phyloP scores from a whole-genome alignment of 2,329 filamentous ascomycete genomes.

The Aureobasidium vineae region DNA sequence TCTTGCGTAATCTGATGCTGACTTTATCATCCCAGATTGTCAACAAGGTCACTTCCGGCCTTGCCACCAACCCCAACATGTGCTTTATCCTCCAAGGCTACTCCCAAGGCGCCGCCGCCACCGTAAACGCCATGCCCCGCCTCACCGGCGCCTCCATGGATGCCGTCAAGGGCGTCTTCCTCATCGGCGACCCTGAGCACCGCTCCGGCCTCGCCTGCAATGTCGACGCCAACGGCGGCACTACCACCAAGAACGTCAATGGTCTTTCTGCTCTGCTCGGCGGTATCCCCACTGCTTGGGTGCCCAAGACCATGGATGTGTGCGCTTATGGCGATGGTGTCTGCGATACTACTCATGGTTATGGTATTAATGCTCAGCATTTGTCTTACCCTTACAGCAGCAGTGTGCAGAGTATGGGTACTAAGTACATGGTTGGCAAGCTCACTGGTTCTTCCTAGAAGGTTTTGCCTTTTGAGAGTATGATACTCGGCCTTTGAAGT shows the following conservation, averaged over 20 bases:
- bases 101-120: conserved; percentile 41
- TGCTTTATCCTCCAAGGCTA: conserved; percentile 44
- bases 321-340: conserved; percentile 42
- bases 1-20: background rate
- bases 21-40: conserved; percentile 33
- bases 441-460: conserved; percentile 22
- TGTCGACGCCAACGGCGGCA: conserved; percentile 40
- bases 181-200: conserved; percentile 41
- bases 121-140: conserved; percentile 37
- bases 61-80: conserved; percentile 33
- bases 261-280: conserved; percentile 30
- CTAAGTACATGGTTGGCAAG: conserved; percentile 32
- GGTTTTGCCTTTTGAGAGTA: background rate
- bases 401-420: conserved; percentile 37
- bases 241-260: conserved; percentile 38
- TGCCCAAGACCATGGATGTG: conserved; percentile 41
- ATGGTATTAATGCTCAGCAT: conserved; percentile 38
- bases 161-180: conserved; percentile 41
- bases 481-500: background rate
- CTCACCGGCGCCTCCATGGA: conserved; percentile 38
- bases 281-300: conserved; percentile 38
- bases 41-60: conserved; percentile 35
- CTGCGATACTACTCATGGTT: conserved; percentile 39
- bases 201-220: conserved; percentile 39
- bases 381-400: conserved; percentile 34